Evolutionary conservation across 805 yeast species (phyloP), one percentile per base, ranked within the genome.

Genomic region (Starmera pachycereana): DNA sequence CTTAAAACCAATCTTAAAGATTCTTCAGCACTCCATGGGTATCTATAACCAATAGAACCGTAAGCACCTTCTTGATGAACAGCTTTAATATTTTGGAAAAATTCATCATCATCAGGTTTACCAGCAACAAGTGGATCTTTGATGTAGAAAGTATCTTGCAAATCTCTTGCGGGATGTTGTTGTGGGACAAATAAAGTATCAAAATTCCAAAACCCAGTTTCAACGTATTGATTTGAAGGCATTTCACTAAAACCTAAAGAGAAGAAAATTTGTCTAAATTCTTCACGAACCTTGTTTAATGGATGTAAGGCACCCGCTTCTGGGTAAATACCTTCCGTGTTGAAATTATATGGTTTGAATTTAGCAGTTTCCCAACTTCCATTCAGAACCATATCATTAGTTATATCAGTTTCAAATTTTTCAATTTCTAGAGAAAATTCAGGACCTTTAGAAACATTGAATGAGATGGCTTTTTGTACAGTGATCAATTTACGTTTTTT

Each of bases 131-230:
- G 70, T 29, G 99, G 99, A 59, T 92, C 97, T 61, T 89, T 90
- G 65, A 92, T 72, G 68, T 92, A 92, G 71, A 92, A 92, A 44
- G 99, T 92, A 67, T 92, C 99, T 66, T 92, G 99, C 61, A 92
- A 73, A 62, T 92, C 99, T 70, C 99, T 81, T 37, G 99, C 99
- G 13, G 99, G 98, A 68, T 92, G 99, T 69, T 92, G 97, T 69
- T 92, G 99, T 41, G 99, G 99, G 40, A 92, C 99, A 56, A 69
- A 92, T 55, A 92, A 73, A 4, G 98, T 78, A 62, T 92, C 99
- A 58, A 92, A 92, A 66, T 92, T 92, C 99, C 99, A 92, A 78
- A 92, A 92, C 5, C 97, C 97, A 13, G 92, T 76, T 60, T 92
- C 99, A 39, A 92, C 99, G 61, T 89, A 92, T 63, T 90, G 96